These are phyloP conservation scores for Lipomyces sp. DNA, from an alignment of 805 yeast genomes.

Conservation along the genomic window DNA sequence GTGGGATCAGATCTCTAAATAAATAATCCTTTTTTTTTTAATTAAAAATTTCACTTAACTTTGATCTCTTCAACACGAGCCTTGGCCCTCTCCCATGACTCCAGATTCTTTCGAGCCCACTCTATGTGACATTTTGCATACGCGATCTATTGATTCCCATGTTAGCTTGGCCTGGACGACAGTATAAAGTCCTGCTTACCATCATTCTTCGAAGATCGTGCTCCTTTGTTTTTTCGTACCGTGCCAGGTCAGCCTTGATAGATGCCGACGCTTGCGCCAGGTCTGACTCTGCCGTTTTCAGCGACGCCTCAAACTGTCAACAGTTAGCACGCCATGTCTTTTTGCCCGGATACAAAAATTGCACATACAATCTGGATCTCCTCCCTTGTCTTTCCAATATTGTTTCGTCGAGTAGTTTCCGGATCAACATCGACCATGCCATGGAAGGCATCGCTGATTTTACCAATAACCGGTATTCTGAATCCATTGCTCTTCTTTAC, in stretches of 20 bases:
- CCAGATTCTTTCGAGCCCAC: constrained; percentile 71
- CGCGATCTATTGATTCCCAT: constrained; percentile 41
- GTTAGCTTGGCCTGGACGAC: neutral
- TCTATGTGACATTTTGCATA: constrained; percentile 61
- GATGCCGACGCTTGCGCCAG: constrained; percentile 55
- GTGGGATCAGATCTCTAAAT: neutral
- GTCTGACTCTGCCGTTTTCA: constrained; percentile 59
- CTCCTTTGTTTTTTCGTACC: constrained; percentile 57
- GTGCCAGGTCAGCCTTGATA: constrained; percentile 48
- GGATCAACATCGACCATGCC: constrained; percentile 72
- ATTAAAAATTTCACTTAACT: constrained; percentile 14
- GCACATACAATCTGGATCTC: constrained; percentile 46
- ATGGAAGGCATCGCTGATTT: constrained; percentile 57
- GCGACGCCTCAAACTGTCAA: constrained; percentile 50
- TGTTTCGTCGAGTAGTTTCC: constrained; percentile 62
- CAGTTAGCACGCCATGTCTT: neutral
- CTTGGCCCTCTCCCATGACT: constrained; percentile 69
- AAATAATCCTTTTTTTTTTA: too few relatives aligned
- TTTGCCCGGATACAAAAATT: neutral
- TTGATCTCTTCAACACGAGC: constrained; percentile 38
- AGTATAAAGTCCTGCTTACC: constrained; percentile 6
- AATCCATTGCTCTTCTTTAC: constrained; percentile 49
- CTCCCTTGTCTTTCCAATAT: constrained; percentile 51
- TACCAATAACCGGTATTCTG: constrained; percentile 59
- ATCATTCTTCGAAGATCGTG: constrained; percentile 59